Evolutionary conservation across 2,329 filamentous ascomycete genomes (phyloP).

Genomic region (Aspergillus pseudotamarii): DNA sequence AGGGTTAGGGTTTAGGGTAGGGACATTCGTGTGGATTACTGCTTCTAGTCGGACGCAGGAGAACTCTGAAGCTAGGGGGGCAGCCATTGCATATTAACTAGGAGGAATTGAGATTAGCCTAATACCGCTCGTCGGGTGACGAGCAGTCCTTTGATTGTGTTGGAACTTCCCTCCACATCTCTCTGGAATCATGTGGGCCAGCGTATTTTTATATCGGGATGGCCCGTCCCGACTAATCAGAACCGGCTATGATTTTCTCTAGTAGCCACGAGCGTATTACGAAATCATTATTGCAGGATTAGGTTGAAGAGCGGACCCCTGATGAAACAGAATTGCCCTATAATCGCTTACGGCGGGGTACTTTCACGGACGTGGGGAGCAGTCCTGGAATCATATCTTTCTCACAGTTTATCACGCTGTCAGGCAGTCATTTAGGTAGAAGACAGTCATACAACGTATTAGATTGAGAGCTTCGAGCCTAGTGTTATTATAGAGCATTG

Average conservation of each 20-base stretch:
- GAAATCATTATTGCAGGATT: not conserved
- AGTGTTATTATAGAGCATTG: not conserved
- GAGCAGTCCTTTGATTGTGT: too few species aligned
- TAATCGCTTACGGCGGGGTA: not conserved
- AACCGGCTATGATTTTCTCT: too few species aligned
- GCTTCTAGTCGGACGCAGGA: not conserved
- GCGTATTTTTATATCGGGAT: too few species aligned
- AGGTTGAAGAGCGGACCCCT: not conserved
- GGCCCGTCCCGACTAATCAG: too few species aligned
- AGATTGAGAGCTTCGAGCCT: not conserved
- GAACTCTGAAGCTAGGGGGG: not conserved
- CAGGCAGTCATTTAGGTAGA: not conserved
- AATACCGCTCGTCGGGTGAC: too few species aligned
- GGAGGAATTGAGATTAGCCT: too few species aligned
- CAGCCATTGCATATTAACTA: too few species aligned
- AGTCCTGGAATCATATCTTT: not conserved
- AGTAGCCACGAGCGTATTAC: too few species aligned
- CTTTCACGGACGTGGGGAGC: not conserved
- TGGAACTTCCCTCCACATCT: too few species aligned
- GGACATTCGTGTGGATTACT: not conserved
- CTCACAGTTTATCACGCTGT: not conserved
- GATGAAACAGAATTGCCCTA: not conserved
- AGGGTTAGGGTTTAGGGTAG: not conserved
- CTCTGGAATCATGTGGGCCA: too few species aligned
- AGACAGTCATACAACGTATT: not conserved